These are phyloP conservation scores for Albophoma yamanashiensis DNA, from an alignment of 2,329 filamentous ascomycete species.

Conservation along the genomic window DNA sequence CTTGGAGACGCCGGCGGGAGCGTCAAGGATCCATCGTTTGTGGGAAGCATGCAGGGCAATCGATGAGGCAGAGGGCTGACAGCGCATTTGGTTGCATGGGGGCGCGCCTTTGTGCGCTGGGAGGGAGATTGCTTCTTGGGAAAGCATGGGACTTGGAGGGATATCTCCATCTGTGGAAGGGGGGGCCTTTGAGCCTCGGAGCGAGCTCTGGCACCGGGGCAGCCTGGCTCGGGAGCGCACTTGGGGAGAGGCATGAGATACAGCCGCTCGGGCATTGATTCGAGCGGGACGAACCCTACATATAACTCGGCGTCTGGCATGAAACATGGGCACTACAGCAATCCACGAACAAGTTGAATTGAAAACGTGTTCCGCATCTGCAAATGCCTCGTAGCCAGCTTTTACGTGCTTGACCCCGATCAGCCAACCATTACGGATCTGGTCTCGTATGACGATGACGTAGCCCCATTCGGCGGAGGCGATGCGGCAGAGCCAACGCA, in stretches of 20 bases:
- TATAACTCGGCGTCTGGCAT: constrained; percentile 9
- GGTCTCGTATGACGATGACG: not conserved
- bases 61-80: constrained; percentile 13
- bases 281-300: not conserved
- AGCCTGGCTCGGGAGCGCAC: not conserved
- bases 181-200: not conserved
- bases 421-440: not conserved
- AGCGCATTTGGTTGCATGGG: not conserved
- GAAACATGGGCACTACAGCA: constrained; percentile 1
- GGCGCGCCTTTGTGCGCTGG: not conserved
- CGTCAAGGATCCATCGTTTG: constrained; percentile 73
- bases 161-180: not conserved
- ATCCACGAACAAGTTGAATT: not conserved
- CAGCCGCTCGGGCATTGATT: not conserved
- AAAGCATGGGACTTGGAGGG: not conserved
- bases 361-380: not conserved
- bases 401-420: not conserved
- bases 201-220: not conserved
- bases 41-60: constrained; percentile 47
- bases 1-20: constrained; percentile 89
- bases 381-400: not conserved
- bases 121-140: not conserved
- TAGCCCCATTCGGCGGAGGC: not conserved
- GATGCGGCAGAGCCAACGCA: not conserved
- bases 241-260: not conserved